phyloP scores from a whole-genome alignment of 2,329 filamentous ascomycete species.

The Talaromyces sp. region DNA sequence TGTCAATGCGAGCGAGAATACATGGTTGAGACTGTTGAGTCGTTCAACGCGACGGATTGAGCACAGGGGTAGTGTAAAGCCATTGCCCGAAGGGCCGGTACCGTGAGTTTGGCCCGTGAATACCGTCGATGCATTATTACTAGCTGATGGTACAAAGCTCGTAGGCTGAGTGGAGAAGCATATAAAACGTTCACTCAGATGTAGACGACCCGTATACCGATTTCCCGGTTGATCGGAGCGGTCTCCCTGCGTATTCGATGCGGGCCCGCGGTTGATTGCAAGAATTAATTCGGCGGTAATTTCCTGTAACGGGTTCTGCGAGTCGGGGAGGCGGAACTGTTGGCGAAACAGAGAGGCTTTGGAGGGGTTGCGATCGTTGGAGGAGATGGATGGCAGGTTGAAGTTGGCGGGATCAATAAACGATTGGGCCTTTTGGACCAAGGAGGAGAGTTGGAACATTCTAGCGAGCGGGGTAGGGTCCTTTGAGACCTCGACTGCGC shows the following conservation, averaged over 20 bases:
- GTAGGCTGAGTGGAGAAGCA: slow-evolving; percentile 94
- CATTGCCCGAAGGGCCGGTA: slow-evolving; percentile 87
- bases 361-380: slow-evolving; percentile 75
- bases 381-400: slow-evolving; percentile 66
- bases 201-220: slow-evolving; percentile 87
- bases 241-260: slow-evolving; percentile 58
- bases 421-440: slow-evolving; percentile 94
- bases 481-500: background rate
- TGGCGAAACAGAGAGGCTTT: slow-evolving; percentile 91
- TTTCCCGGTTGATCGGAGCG: slow-evolving; percentile 61
- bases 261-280: slow-evolving; percentile 47
- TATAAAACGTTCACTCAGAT: slow-evolving; percentile 89
- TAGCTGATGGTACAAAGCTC: slow-evolving; percentile 78
- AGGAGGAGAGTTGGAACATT: slow-evolving; percentile 67
- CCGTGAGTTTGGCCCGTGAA: slow-evolving; percentile 94
- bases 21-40: slow-evolving; percentile 84
- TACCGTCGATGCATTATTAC: slow-evolving; percentile 70
- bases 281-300: slow-evolving; percentile 95
- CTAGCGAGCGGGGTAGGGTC: slow-evolving; percentile 2
- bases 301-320: slow-evolving; percentile 90
- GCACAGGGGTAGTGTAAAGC: slow-evolving; percentile 89
- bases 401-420: slow-evolving; percentile 86
- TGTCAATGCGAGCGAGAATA: slow-evolving; percentile 89
- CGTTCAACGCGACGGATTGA: slow-evolving; percentile 88
- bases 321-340: slow-evolving; percentile 90